Percentiles rank a stretch among this genome's conserved stretches.
Evolutionary conservation across 106 monocot species (phyloP).

Genomic region (Acorus calamus): DNA sequence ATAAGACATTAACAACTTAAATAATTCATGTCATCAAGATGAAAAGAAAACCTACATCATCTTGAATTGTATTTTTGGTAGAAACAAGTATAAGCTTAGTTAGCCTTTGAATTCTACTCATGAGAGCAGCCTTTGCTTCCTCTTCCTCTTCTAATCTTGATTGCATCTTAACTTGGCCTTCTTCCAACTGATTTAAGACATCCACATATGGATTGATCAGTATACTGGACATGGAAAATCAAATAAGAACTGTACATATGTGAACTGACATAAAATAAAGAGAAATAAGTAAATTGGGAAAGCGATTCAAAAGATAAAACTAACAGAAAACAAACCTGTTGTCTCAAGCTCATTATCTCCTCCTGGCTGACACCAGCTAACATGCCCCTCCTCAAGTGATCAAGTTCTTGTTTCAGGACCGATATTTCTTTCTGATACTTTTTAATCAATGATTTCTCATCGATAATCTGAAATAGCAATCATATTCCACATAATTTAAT

Average conservation of each 20-base stretch:
- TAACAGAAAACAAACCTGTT: conserved; percentile 41
- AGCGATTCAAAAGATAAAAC: background rate
- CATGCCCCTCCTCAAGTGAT: conserved; percentile 78
- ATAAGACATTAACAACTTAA: too few species aligned
- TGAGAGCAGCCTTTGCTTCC: conserved; percentile 94
- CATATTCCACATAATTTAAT: too few species aligned
- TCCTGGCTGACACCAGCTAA: conserved; percentile 61
- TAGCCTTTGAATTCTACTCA: conserved; percentile 96
- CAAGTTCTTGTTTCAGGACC: conserved; percentile 78
- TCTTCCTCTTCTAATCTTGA: conserved; percentile 98
- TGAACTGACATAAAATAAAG: background rate
- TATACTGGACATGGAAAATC: background rate
- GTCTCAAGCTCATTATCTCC: conserved; percentile 76
- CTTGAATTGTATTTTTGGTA: conserved; percentile 81
- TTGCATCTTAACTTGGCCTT: conserved; percentile 99
- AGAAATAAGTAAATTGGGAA: background rate
- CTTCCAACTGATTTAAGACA: conserved; percentile 52
- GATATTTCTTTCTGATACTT: conserved; percentile 99
- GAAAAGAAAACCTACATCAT: conserved; percentile 48
- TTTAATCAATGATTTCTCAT: conserved; percentile 97
- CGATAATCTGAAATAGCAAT: conserved; percentile 61
- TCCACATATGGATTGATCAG: conserved; percentile 3
- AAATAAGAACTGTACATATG: background rate
- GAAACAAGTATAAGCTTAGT: conserved; percentile 99
- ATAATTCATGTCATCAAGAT: too few species aligned